phyloP scores from a whole-genome alignment of 2,329 filamentous ascomycete species.

The Aspergillus sp. region DNA sequence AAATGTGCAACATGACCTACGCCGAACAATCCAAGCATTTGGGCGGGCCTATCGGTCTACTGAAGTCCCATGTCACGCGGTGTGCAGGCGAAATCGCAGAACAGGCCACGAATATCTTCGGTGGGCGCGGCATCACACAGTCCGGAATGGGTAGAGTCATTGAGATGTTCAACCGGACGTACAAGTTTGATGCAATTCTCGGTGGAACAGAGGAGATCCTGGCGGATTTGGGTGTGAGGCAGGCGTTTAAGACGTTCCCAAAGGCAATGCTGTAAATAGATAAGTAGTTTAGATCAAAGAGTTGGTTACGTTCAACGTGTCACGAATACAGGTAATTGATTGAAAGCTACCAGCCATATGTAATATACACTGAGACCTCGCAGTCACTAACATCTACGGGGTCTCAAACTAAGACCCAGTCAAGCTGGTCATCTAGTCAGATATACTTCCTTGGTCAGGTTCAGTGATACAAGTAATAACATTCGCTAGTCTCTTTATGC shows the following conservation, averaged over 20 bases:
- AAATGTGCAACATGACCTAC: conserved; percentile 86
- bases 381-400: too few species aligned
- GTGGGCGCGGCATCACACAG: conserved; percentile 76
- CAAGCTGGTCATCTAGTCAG: too few species aligned
- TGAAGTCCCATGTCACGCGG: conserved; percentile 77
- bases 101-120: conserved; percentile 82
- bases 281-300: not conserved
- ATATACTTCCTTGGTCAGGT: too few species aligned
- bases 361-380: too few species aligned
- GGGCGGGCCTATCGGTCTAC: conserved; percentile 76
- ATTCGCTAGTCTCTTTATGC: too few species aligned
- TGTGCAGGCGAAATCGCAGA: conserved; percentile 81
- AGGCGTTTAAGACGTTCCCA: conserved; percentile 81
- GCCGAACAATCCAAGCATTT: conserved; percentile 71
- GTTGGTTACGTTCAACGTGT: not conserved
- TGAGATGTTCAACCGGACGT: conserved; percentile 80
- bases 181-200: conserved; percentile 77
- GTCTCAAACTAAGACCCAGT: too few species aligned
- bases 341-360: too few species aligned
- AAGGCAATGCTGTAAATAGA: conserved; percentile 70
- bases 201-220: conserved; percentile 83
- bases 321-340: not conserved
- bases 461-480: too few species aligned
- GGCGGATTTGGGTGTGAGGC: conserved; percentile 76
- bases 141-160: conserved; percentile 79